Percentiles rank a stretch among this genome's conserved stretches.
Evolutionary conservation across 2,329 filamentous ascomycete species (phyloP).

Genomic region (Metarhizium humberi): DNA sequence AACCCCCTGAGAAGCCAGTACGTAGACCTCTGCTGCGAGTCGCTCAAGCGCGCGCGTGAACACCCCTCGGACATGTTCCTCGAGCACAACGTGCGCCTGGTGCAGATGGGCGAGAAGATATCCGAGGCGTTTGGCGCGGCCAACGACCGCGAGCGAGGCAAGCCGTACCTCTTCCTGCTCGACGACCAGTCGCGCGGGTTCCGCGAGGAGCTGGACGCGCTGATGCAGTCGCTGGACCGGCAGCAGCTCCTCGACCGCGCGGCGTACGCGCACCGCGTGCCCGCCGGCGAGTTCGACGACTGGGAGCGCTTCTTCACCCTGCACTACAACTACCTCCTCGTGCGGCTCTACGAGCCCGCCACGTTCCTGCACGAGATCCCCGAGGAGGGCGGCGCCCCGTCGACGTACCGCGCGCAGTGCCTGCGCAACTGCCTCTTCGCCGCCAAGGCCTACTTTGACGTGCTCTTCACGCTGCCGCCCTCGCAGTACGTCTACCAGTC

Average conservation of each 20-base stretch:
- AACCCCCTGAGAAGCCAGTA: constrained; percentile 18
- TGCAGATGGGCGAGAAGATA: constrained; percentile 25
- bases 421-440: no score
- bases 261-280: constrained; percentile 5
- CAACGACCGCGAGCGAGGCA: constrained; percentile 16
- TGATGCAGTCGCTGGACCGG: constrained; percentile 21
- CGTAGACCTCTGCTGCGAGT: no score
- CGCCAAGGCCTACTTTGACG: constrained; percentile 18
- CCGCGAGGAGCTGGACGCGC: constrained; percentile 21
- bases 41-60: no score
- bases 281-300: constrained; percentile 6
- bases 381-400: constrained; percentile 15
- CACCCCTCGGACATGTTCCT: constrained; percentile 5
- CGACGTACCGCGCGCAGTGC: no score
- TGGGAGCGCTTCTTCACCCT: constrained; percentile 18
- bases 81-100: constrained; percentile 24
- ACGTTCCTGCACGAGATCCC: constrained; percentile 19
- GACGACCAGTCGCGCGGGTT: constrained; percentile 23
- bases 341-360: constrained; percentile 29
- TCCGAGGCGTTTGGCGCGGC: constrained; percentile 22
- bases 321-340: constrained; percentile 25
- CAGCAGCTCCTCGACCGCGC: constrained; percentile 9
- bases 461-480: constrained; percentile 19
- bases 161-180: constrained; percentile 22
- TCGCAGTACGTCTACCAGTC: constrained; percentile 12